Conservation (phyloP, 345 rosid genomes). For the Draba incana region DNA sequence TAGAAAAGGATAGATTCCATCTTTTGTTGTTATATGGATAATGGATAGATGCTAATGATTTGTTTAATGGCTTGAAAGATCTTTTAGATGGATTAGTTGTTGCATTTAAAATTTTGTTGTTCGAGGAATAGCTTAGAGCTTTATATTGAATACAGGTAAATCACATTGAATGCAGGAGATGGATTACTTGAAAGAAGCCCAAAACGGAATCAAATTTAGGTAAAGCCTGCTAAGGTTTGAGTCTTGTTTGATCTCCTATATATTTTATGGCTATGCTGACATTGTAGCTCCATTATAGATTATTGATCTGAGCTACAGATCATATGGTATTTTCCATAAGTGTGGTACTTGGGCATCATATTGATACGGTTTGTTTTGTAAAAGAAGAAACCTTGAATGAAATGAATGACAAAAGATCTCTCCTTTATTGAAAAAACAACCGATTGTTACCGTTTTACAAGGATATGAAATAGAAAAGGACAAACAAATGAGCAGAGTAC, state of each 20-base stretch:
- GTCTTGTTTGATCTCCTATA: constrained; percentile 20
- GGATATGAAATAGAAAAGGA: too few relatives aligned
- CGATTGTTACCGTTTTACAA: too few relatives aligned
- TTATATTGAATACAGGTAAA: constrained; percentile 97
- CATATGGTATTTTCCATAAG: constrained; percentile 13
- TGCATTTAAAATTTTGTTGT: constrained; percentile 33
- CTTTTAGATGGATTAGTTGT: constrained; percentile 29
- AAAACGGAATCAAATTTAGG: constrained; percentile 88
- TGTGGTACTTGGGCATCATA: constrained; percentile 10
- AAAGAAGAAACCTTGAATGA: too few relatives aligned
- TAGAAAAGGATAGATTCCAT: not conserved
- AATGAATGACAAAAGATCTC: too few relatives aligned
- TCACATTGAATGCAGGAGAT: constrained; percentile 99
- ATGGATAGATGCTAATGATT: constrained; percentile 7
- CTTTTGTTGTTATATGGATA: not conserved
- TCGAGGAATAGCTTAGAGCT: constrained; percentile 79
- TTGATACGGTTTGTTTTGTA: too few relatives aligned
- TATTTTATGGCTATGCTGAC: constrained; percentile 14
- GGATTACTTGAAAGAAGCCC: constrained; percentile 89
- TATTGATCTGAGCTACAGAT: constrained; percentile 31
- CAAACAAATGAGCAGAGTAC: too few relatives aligned
- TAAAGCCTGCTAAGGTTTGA: constrained; percentile 45
- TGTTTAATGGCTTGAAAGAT: constrained; percentile 7
- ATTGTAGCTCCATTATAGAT: not conserved
- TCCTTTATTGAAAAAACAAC: too few relatives aligned